Percentiles rank a stretch among this genome's conserved stretches.
Evolutionary conservation across 1,284 basidiomycete species (phyloP).

Genomic region (Calocybe gambosa): DNA sequence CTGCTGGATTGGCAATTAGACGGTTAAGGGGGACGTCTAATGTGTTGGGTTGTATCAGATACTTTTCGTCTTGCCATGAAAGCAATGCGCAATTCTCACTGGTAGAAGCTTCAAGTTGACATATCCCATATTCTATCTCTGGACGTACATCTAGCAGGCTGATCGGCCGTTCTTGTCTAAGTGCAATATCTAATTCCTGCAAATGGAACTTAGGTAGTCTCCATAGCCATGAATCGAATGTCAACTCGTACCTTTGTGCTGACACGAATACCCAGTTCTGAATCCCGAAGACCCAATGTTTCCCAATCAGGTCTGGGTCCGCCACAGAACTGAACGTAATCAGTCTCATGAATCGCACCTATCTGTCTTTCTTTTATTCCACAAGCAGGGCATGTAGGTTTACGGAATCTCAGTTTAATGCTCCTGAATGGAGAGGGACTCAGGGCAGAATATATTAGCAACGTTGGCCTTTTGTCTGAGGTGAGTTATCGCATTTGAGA

Average conservation of each 20-base stretch:
- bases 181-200: constrained; percentile 39
- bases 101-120: constrained; percentile 66
- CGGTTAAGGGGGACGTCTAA: constrained; percentile 65
- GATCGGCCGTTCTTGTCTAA: constrained; percentile 27
- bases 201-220: too few species aligned
- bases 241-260: constrained; percentile 42
- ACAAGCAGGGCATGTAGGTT: constrained; percentile 60
- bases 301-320: constrained; percentile 62
- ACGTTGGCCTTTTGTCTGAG: constrained; percentile 52
- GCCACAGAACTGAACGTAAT: constrained; percentile 79
- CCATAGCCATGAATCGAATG: too few species aligned
- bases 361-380: constrained; percentile 38
- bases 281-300: constrained; percentile 39
- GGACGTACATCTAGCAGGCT: constrained; percentile 82
- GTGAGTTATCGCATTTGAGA: neutral
- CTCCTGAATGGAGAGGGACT: constrained; percentile 69
- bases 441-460: constrained; percentile 74
- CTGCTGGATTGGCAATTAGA: constrained; percentile 52
- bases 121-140: constrained; percentile 81
- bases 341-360: constrained; percentile 46
- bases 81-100: constrained; percentile 56
- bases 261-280: constrained; percentile 37
- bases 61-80: neutral
- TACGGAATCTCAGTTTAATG: constrained; percentile 71
- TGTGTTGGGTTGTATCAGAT: neutral